Percentiles rank a stretch among this genome's conserved stretches.
Conservation (phyloP, 441 rosid species). For the Flueggea neowawraea region DNA sequence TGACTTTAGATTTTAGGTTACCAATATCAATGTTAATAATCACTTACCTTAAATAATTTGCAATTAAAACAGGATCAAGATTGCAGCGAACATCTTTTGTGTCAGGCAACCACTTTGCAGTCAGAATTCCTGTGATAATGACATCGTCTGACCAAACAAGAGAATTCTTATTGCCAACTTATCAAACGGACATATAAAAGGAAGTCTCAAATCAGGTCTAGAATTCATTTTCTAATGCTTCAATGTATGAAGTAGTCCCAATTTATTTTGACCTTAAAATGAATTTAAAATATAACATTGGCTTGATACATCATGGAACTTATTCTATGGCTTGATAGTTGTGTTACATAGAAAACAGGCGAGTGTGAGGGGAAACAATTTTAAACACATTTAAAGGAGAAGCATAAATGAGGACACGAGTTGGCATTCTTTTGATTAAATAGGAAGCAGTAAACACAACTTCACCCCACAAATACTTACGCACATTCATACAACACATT, state of each 20-base stretch:
- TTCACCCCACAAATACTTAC: not conserved
- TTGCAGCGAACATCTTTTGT: constrained; percentile 92
- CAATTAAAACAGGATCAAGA: constrained; percentile 87
- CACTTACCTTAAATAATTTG: constrained; percentile 81
- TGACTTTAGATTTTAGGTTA: no score
- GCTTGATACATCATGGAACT: no score
- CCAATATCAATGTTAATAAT: no score
- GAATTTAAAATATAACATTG: no score
- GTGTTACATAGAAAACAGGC: not conserved
- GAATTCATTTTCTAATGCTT: no score
- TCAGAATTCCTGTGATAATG: constrained; percentile 81
- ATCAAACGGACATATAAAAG: not conserved
- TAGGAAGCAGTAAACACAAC: not conserved
- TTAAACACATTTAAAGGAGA: not conserved
- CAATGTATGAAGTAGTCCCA: no score
- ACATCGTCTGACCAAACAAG: constrained; percentile 70
- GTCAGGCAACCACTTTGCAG: constrained; percentile 97
- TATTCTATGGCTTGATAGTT: no score
- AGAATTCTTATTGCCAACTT: constrained; percentile 3
- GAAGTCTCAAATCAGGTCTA: constrained; percentile 6
- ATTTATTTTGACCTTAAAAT: no score
- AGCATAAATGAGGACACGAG: not conserved
- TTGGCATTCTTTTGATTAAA: not conserved
- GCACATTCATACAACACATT: not conserved
- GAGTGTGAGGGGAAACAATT: not conserved